phyloP scores from a whole-genome alignment of 2,329 filamentous ascomycete species.

The Pseudohalonectria lignicola region DNA sequence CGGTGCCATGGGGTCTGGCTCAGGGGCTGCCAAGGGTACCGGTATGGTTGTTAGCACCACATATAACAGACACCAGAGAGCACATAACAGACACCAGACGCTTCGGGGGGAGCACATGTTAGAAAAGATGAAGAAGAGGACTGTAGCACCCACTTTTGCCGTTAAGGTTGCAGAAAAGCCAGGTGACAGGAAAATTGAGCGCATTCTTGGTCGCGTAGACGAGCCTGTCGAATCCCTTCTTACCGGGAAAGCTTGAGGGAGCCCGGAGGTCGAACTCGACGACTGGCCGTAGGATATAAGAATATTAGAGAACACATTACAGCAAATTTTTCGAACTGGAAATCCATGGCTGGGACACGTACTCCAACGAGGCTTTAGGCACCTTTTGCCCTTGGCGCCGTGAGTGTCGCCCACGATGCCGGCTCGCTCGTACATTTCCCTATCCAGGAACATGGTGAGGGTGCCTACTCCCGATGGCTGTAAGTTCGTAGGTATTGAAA shows the following conservation, averaged over 20 bases:
- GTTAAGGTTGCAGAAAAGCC: slow-evolving; percentile 70
- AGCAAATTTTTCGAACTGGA: not conserved
- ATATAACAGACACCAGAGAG: too few species aligned
- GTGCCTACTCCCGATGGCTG: slow-evolving; percentile 47
- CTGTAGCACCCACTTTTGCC: too few species aligned
- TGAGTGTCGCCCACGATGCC: slow-evolving; percentile 67
- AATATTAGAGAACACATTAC: not conserved
- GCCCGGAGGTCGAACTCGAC: slow-evolving; percentile 66
- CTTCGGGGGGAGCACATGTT: too few species aligned
- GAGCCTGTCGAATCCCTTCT: slow-evolving; percentile 71
- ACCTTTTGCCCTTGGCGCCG: slow-evolving; percentile 44
- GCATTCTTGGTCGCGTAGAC: slow-evolving; percentile 71
- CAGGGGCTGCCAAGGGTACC: slow-evolving; percentile 33
- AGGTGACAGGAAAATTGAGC: slow-evolving; percentile 54
- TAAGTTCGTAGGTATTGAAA: slow-evolving; percentile 2
- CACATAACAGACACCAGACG: too few species aligned
- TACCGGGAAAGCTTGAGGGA: slow-evolving; percentile 70
- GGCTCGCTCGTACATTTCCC: slow-evolving; percentile 69
- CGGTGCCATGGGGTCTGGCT: slow-evolving; percentile 35
- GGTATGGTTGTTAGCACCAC: too few species aligned
- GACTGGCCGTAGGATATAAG: slow-evolving; percentile 39
- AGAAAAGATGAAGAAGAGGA: too few species aligned
- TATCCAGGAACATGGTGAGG: slow-evolving; percentile 68
- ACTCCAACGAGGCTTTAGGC: slow-evolving; percentile 65
- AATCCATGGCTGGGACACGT: slow-evolving; percentile 14